phyloP scores from a whole-genome alignment of 768 basidiomycete genomes.

The Psilocybe subaeruginosa region DNA sequence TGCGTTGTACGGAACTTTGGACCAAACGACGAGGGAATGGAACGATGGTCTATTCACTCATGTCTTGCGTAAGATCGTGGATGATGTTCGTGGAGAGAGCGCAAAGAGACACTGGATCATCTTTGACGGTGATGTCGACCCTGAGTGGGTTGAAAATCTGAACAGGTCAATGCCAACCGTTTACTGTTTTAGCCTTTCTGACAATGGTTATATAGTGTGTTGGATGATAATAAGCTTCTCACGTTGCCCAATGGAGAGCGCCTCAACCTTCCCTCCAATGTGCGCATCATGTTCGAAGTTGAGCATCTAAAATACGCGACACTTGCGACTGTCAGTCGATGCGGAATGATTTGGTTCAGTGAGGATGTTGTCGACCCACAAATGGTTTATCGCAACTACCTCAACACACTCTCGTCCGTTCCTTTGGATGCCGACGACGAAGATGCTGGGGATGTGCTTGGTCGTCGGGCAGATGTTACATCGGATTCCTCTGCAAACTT shows the following conservation, averaged over 20 bases:
- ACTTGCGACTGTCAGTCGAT: slow-evolving; percentile 97
- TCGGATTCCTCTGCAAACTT: slow-evolving; percentile 68
- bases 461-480: slow-evolving; percentile 57
- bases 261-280: slow-evolving; percentile 93
- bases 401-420: slow-evolving; percentile 71
- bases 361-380: slow-evolving; percentile 90
- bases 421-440: slow-evolving; percentile 93
- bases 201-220: slow-evolving; percentile 61
- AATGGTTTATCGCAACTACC: slow-evolving; percentile 92
- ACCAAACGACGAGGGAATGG: slow-evolving; percentile 98
- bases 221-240: slow-evolving; percentile 97
- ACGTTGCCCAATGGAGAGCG: slow-evolving; percentile 98
- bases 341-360: slow-evolving; percentile 99
- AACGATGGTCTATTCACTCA: slow-evolving; percentile 99
- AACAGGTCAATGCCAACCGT: slow-evolving; percentile 73
- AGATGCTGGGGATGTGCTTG: slow-evolving; percentile 60
- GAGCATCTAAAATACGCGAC: slow-evolving; percentile 98
- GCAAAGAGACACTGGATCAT: slow-evolving; percentile 98
- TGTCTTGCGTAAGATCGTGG: slow-evolving; percentile 95
- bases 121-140: slow-evolving; percentile 99
- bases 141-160: slow-evolving; percentile 99
- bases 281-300: slow-evolving; percentile 99
- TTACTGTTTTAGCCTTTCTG: neutral
- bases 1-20: slow-evolving; percentile 94
- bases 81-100: slow-evolving; percentile 97